Base-by-base conservation (phyloP, 1,284 basidiomycete genomes). In the Ceratobasidium papillatum region DNA sequence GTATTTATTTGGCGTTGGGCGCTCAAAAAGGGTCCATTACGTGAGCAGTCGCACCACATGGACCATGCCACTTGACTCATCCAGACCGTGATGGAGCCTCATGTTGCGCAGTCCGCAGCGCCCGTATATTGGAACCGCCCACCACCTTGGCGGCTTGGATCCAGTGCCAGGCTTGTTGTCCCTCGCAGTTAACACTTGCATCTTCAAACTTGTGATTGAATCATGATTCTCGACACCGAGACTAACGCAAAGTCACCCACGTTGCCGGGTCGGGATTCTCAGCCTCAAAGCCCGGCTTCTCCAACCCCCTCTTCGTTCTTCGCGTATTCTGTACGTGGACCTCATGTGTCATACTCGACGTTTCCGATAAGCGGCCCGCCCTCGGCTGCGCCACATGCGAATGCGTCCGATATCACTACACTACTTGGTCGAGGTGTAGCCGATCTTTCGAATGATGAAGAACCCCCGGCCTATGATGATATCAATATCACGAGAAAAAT, bases 141-240 rank as follows among this genome's bases (percentile, higher is more conserved):
- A 56, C 54, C 27, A 56, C 49, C 54, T 41, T 14, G 5, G 38
- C 38, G 7, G 38, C 7, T 41, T n/a, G n/a, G n/a, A n/a, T n/a
- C n/a, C n/a, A n/a, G n/a, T n/a, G 47, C 12, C 11, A 52, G 49
- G 49, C 49, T 52, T n/a, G n/a, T n/a, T n/a, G n/a, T n/a, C n/a
- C n/a, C n/a, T n/a, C n/a, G n/a, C n/a, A n/a, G n/a, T n/a, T n/a
- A n/a, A n/a, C n/a, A n/a, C 38, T 41, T 14, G 38, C 38, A 41
- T 14, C 17, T 25, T 34, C 30, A 14, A 9, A 12, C 30, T 34
- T 19, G 9, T 25, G 7, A n/a, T 17, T 36, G 19, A 22, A 34
- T 34, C 30, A 65, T 65, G 63, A 65, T 65, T 65, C 25, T 65
- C 25, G 63, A 65, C 47, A 22, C 63, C 17, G 45, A 51, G 34